Percentiles rank a stretch among this genome's conserved stretches.
phyloP scores from a whole-genome alignment of 805 yeast genomes.

The Kuraishia capsulata region DNA sequence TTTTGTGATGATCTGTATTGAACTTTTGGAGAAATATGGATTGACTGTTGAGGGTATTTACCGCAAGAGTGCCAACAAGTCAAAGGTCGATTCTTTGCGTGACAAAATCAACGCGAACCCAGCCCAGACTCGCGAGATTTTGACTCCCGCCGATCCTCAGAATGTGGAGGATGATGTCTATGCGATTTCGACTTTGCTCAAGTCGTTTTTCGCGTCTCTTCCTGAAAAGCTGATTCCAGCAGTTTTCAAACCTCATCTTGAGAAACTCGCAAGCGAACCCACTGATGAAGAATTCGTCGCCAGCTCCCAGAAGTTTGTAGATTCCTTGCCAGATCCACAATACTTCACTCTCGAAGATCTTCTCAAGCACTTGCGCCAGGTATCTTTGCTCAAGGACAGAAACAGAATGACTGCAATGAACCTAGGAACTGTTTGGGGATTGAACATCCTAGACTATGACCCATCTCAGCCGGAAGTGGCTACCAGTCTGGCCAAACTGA shows the following conservation, averaged over 20 bases:
- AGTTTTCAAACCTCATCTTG: background rate
- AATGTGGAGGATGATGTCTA: slow-evolving; percentile 67
- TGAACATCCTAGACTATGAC: slow-evolving; percentile 65
- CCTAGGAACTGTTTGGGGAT: slow-evolving; percentile 92
- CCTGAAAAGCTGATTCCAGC: slow-evolving; percentile 62
- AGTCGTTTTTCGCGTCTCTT: slow-evolving; percentile 71
- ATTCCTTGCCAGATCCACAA: slow-evolving; percentile 67
- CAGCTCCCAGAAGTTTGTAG: background rate
- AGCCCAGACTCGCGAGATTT: slow-evolving; percentile 35
- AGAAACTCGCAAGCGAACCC: background rate
- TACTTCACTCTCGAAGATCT: slow-evolving; percentile 85
- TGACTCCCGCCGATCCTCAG: slow-evolving; percentile 45
- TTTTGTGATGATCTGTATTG: slow-evolving; percentile 81
- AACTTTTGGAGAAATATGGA: slow-evolving; percentile 80
- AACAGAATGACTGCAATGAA: slow-evolving; percentile 81
- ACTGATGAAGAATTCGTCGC: background rate
- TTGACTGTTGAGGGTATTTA: slow-evolving; percentile 83
- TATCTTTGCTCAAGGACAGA: slow-evolving; percentile 48
- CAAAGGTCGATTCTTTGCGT: slow-evolving; percentile 64
- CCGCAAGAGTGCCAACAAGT: slow-evolving; percentile 71
- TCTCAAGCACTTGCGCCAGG: slow-evolving; percentile 68
- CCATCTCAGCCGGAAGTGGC: slow-evolving; percentile 43
- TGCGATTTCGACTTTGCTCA: slow-evolving; percentile 79
- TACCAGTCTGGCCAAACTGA: background rate
- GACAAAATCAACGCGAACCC: slow-evolving; percentile 72